phyloP scores from a whole-genome alignment of 768 basidiomycete genomes.

The Termitomyces sp. region DNA sequence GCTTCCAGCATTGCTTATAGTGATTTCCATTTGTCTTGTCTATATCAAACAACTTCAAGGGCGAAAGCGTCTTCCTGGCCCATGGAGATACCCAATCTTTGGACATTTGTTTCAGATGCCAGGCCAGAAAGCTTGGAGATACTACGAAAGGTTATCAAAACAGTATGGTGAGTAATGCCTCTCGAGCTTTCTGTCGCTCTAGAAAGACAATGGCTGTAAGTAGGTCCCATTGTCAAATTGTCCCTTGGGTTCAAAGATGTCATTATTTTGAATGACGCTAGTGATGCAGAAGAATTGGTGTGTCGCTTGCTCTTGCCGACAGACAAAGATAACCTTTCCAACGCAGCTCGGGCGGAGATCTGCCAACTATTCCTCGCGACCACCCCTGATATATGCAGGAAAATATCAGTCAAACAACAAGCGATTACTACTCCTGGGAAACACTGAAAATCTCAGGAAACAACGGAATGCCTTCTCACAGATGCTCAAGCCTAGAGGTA shows the following conservation, averaged over 20 bases:
- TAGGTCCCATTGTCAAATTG: neutral
- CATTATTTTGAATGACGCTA: neutral
- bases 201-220: neutral
- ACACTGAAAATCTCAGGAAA: neutral
- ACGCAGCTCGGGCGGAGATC: neutral
- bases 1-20: neutral
- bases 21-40: neutral
- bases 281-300: neutral
- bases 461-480: neutral
- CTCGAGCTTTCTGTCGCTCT: neutral
- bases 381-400: neutral
- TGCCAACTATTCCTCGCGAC: neutral
- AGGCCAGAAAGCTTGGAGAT: neutral
- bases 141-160: neutral
- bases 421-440: neutral
- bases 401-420: neutral
- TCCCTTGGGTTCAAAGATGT: neutral
- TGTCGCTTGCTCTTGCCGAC: neutral
- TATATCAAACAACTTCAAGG: neutral
- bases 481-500: neutral
- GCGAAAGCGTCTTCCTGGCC: neutral
- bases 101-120: neutral
- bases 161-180: neutral
- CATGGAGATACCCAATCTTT: neutral
- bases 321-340: neutral